Base-by-base conservation (phyloP, 345 rosid genomes). In the Eucalyptus sp. region DNA sequence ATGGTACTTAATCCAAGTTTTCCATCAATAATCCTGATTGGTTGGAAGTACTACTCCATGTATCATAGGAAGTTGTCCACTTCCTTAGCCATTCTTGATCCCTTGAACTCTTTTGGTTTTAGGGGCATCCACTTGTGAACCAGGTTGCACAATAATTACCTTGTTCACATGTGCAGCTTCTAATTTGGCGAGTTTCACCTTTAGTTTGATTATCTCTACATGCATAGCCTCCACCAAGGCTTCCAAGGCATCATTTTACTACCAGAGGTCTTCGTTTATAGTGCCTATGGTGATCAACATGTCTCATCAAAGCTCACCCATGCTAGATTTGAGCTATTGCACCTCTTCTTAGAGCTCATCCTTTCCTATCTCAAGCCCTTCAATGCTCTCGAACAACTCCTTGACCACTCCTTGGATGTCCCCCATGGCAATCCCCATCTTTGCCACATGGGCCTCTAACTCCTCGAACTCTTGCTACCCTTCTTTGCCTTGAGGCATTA, bases 191-290 rank as follows among this genome's bases (percentile, higher is more conserved):
- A 27, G 50, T 31, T 88, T 86, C n/a, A 22, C 46, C 7, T 68
- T 68, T 3, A 9, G 3, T 68, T 33, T 33, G 44, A 68, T 68
- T 20, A 68, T 68, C 24, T 68, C 2, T 6, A 1, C 4, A 3
- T 4, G 22, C 43, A 68, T 31, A 33, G 43, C 13, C 22, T 68
- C 80, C 43, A 33, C 12, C 43, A 31, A 31, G 22, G 24, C 24
- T 33, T 68, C 43, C 22, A 68, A 68, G 43, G 4, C 22, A 31
- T 68, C 41, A 31, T 66, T 18, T 37, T 18, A 4, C 11, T 16
- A 2, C 24, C 1, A 1, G 11, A 66, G 22, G 31, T 68, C 79
- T 14, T 16, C 1, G 2, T 12, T 1, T 68, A 4, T 2, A 8
- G 43, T 68, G 79, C 79, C 3, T 20, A 66, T 15, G 79, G 79